phyloP scores from a whole-genome alignment of 2,329 filamentous ascomycete species.

The Phoma herbarum region DNA sequence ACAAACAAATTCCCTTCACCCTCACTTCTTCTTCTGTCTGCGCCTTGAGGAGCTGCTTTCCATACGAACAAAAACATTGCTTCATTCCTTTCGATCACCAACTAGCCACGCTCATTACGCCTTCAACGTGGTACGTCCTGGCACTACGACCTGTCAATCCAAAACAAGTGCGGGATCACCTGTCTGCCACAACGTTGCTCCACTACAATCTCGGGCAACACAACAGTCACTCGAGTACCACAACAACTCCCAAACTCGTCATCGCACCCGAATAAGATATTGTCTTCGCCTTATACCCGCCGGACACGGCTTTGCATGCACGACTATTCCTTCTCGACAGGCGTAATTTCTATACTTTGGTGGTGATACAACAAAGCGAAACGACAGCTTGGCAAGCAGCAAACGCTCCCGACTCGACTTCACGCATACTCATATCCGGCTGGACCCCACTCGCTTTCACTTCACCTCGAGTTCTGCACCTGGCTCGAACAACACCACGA shows the following conservation, averaged over 20 bases:
- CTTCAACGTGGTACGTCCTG: conserved; percentile 11
- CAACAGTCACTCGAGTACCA: conserved; percentile 22
- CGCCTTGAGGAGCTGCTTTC: conserved; percentile 34
- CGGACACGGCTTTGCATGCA: conserved; percentile 13
- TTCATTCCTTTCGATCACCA: conserved; percentile 20
- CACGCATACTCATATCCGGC: conserved; percentile 13
- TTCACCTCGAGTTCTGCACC: conserved; percentile 9
- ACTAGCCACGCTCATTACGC: conserved; percentile 12
- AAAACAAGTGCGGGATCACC: conserved; percentile 20
- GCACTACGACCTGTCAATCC: conserved; percentile 18
- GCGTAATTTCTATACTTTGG: conserved; percentile 4
- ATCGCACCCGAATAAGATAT: conserved; percentile 5
- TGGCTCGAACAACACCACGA: not conserved
- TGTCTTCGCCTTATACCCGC: conserved; percentile 2
- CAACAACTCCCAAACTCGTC: conserved; percentile 14
- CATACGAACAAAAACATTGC: conserved; percentile 15
- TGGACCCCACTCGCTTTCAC: conserved; percentile 15
- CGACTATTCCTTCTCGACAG: conserved; percentile 1
- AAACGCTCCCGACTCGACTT: conserved; percentile 5
- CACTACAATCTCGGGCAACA: conserved; percentile 30
- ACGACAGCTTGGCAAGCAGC: conserved; percentile 13
- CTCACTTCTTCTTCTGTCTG: conserved; percentile 18
- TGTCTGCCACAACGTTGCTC: conserved; percentile 20
- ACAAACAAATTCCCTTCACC: conserved; percentile 15
- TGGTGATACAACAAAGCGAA: conserved; percentile 19